A percentile compares a stretch with the other conserved stretches of the same genome.
phyloP scores from a whole-genome alignment of 306 rosid species.

The Dalbergia cultrata region DNA sequence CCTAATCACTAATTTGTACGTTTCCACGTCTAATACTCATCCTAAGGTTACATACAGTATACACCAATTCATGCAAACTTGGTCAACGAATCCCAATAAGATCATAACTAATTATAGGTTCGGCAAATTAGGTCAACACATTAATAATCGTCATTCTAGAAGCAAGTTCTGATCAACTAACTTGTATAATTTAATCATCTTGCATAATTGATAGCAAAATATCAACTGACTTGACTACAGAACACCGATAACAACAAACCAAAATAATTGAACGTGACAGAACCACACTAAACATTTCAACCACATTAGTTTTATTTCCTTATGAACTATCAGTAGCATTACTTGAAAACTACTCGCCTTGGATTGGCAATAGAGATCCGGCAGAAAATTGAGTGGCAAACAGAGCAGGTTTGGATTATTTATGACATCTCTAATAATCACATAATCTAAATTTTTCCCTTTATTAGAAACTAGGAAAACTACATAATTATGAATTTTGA shows the following conservation, averaged over 20 bases:
- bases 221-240: conserved; percentile 9
- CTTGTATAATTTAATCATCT: not conserved
- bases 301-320: conserved; percentile 6
- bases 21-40: not conserved
- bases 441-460: not conserved
- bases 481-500: conserved; percentile 3
- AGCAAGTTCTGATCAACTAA: not conserved
- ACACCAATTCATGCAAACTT: conserved; percentile 20
- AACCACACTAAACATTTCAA: not conserved
- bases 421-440: conserved; percentile 26
- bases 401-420: conserved; percentile 8
- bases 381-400: conserved; percentile 14
- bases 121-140: conserved; percentile 5
- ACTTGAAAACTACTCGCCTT: conserved; percentile 8
- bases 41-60: conserved; percentile 24
- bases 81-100: not conserved
- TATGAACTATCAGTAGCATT: conserved; percentile 9
- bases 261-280: conserved; percentile 17
- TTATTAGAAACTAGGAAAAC: conserved; percentile 5
- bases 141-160: not conserved
- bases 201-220: conserved; percentile 8
- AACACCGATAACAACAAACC: conserved; percentile 7
- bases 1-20: not conserved
- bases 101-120: not conserved
- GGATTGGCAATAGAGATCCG: conserved; percentile 3